phyloP scores from a whole-genome alignment of 2,329 filamentous ascomycete species.

The Cytospora paraplurivora region DNA sequence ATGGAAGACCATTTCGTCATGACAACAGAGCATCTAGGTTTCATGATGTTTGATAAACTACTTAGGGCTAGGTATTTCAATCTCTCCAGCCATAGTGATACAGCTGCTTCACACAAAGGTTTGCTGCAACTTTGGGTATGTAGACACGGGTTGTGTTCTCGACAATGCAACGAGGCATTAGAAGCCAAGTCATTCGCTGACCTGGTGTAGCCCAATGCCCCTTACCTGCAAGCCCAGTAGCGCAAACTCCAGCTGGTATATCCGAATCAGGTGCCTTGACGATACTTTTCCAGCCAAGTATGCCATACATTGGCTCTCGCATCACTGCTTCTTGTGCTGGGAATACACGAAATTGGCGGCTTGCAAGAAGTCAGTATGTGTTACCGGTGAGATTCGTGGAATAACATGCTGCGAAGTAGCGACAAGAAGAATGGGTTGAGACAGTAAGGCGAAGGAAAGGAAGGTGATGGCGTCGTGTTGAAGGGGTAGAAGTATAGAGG shows the following conservation, averaged over 20 bases:
- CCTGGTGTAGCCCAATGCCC: neutral
- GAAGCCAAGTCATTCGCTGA: neutral
- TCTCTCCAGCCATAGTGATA: no score
- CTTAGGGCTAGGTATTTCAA: no score
- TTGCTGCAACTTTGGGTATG: no score
- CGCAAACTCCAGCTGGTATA: neutral
- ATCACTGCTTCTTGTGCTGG: constrained; percentile 43
- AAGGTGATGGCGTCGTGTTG: no score
- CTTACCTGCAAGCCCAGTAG: neutral
- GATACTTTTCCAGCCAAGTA: neutral
- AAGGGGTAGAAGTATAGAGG: no score
- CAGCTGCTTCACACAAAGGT: no score
- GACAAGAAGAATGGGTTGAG: no score
- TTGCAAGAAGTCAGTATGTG: constrained; percentile 18
- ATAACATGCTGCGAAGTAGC: no score
- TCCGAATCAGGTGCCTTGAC: neutral
- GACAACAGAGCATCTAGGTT: no score
- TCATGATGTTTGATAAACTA: no score
- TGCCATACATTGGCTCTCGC: neutral
- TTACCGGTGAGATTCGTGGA: neutral
- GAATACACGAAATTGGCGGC: constrained; percentile 48
- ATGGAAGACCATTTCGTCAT: no score
- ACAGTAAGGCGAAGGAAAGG: no score
- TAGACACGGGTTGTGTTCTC: neutral
- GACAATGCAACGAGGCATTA: neutral